Conservation (phyloP, 1,284 basidiomycete genomes). For the Wallemia mellicola region DNA sequence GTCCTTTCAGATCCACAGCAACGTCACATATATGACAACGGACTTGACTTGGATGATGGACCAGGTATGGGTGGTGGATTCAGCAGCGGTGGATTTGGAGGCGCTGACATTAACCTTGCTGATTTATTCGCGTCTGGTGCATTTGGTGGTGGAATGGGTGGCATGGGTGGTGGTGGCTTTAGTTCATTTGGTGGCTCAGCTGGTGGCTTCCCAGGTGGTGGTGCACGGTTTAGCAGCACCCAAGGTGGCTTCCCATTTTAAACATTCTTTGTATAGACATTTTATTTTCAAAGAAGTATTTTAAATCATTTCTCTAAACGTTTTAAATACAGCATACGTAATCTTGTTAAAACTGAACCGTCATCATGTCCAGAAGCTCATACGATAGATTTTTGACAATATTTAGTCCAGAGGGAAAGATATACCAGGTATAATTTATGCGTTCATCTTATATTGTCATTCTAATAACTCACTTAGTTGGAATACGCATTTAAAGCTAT, state of each 20-base stretch:
- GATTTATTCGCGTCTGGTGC: conserved; percentile 1
- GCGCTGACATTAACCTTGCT: background rate
- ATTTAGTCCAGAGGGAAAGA: conserved; percentile 20
- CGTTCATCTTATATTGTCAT: conserved; percentile 5
- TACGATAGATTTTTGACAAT: conserved; percentile 19
- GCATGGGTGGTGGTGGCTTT: background rate
- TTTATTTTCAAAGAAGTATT: background rate
- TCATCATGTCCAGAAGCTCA: conserved; percentile 6
- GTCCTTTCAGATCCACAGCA: background rate
- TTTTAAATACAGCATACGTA: too few species aligned
- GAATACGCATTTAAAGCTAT: conserved; percentile 99
- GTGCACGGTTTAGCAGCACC: too few species aligned
- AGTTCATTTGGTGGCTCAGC: background rate
- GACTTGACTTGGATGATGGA: background rate
- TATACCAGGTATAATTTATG: conserved; percentile 1
- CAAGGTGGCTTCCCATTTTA: too few species aligned
- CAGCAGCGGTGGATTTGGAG: background rate
- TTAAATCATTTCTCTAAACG: too few species aligned
- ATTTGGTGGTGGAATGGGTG: conserved; percentile 1
- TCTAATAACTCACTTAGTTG: conserved; percentile 42
- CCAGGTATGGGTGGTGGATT: background rate
- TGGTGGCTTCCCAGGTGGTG: background rate
- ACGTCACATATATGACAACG: background rate
- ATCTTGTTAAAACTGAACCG: too few species aligned
- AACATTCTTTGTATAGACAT: background rate